Evolutionary conservation across 73 alveolate genomes (phyloP).

Genomic region (Paramecium sexaurelia): DNA sequence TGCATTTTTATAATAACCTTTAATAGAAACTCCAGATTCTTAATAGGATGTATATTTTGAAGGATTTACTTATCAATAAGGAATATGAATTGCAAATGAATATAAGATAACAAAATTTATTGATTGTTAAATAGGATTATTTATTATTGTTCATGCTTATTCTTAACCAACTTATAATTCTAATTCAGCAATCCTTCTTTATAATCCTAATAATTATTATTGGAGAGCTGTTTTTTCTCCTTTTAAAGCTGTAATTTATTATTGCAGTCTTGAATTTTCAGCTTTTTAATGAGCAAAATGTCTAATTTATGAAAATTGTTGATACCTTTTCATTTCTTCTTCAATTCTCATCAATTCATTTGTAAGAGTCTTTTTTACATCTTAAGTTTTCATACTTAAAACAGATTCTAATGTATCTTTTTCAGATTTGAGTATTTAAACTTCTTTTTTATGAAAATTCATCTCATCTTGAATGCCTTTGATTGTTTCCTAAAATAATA

Average conservation of each 20-base stretch:
- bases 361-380: constrained; percentile 79
- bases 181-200: constrained; percentile 89
- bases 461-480: constrained; percentile 91
- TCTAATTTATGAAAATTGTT: constrained; percentile 3
- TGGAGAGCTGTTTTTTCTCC: constrained; percentile 89
- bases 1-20: neutral
- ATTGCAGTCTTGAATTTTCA: constrained; percentile 83
- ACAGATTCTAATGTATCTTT: constrained; percentile 96
- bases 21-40: constrained; percentile 21
- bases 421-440: constrained; percentile 86
- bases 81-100: neutral
- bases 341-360: constrained; percentile 94
- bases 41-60: neutral
- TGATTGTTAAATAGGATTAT: neutral
- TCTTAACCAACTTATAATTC: constrained; percentile 89
- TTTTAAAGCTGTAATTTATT: constrained; percentile 84
- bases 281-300: constrained; percentile 82
- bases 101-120: neutral
- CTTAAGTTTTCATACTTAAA: constrained; percentile 94
- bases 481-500: constrained; percentile 77
- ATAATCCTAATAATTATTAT: constrained; percentile 80
- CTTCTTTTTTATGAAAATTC: constrained; percentile 95
- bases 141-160: constrained; percentile 26
- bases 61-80: neutral
- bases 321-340: constrained; percentile 92